A percentile compares a stretch with the other conserved stretches of the same genome.
phyloP scores from a whole-genome alignment of 2,329 filamentous ascomycete species.

The Phoma sp. region DNA sequence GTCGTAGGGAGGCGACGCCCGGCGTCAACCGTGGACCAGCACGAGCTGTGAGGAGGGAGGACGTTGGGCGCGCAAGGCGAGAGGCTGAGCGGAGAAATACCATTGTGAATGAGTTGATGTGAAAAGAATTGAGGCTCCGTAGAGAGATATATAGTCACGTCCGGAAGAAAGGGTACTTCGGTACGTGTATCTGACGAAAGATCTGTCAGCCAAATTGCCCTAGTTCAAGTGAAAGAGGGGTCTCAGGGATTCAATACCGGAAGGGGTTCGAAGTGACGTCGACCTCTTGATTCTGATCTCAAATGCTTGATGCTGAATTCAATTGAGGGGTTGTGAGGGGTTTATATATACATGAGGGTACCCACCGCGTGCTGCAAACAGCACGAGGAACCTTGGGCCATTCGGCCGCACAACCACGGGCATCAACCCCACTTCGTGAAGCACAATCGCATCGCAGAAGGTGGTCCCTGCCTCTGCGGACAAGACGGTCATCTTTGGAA shows the following conservation, averaged over 20 bases:
- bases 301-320: constrained; percentile 24
- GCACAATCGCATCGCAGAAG: constrained; percentile 28
- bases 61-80: constrained; percentile 62
- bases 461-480: constrained; percentile 33
- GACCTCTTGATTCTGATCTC: constrained; percentile 21
- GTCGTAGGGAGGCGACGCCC: constrained; percentile 52
- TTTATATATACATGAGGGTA: constrained; percentile 39
- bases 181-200: constrained; percentile 37
- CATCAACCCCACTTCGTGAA: constrained; percentile 44
- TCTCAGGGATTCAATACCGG: constrained; percentile 34
- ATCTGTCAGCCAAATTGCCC: constrained; percentile 29
- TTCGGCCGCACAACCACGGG: constrained; percentile 24
- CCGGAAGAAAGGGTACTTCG: constrained; percentile 18
- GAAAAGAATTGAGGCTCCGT: constrained; percentile 25
- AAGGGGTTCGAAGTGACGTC: constrained; percentile 34
- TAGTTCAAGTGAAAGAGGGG: constrained; percentile 21
- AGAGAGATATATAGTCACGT: constrained; percentile 33
- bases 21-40: constrained; percentile 48
- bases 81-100: constrained; percentile 69
- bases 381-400: constrained; percentile 27
- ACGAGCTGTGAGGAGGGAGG: constrained; percentile 57
- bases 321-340: constrained; percentile 32
- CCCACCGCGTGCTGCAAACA: constrained; percentile 22
- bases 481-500: constrained; percentile 42
- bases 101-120: constrained; percentile 51